Conservation (phyloP, 306 rosid species). For the Trifolium fragiferum region DNA sequence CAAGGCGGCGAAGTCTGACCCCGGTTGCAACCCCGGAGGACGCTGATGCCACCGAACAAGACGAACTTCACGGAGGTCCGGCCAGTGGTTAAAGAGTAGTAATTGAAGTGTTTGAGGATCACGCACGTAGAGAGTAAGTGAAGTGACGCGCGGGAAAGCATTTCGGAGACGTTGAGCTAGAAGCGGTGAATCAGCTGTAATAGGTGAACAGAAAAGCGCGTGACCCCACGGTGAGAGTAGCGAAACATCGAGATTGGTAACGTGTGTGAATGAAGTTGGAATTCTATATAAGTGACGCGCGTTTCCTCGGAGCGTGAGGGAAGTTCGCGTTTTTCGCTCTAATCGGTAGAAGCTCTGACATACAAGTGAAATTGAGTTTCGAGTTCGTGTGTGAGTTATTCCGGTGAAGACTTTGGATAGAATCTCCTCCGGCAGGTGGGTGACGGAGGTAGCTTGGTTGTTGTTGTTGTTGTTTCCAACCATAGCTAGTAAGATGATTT, state of each 20-base stretch:
- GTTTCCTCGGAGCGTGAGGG: conserved; percentile 84
- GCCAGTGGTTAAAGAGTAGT: conserved; percentile 63
- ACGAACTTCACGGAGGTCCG: conserved; percentile 66
- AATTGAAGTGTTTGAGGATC: conserved; percentile 61
- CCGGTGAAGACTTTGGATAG: conserved; percentile 52
- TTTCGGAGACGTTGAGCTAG: conserved; percentile 67
- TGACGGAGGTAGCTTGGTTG: conserved; percentile 44
- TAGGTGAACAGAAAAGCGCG: conserved; percentile 62
- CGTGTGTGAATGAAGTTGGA: conserved; percentile 68
- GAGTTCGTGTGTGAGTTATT: conserved; percentile 65
- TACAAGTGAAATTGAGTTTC: conserved; percentile 72
- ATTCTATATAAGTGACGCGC: conserved; percentile 74
- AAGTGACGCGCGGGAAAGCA: conserved; percentile 76
- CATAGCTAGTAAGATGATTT: background rate
- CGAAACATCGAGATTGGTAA: conserved; percentile 74
- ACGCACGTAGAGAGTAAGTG: conserved; percentile 76
- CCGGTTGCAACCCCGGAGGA: conserved; percentile 46
- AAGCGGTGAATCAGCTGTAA: conserved; percentile 51
- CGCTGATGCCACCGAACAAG: conserved; percentile 94
- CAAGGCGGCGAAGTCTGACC: conserved; percentile 68
- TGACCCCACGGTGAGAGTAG: conserved; percentile 89
- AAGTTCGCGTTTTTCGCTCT: conserved; percentile 73
- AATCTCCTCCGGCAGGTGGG: conserved; percentile 77
- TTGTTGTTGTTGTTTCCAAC: conserved; percentile 16
- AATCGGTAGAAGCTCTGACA: conserved; percentile 56